phyloP scores from a whole-genome alignment of 139 green algal species.

The Astrephomene gubernaculifera region DNA sequence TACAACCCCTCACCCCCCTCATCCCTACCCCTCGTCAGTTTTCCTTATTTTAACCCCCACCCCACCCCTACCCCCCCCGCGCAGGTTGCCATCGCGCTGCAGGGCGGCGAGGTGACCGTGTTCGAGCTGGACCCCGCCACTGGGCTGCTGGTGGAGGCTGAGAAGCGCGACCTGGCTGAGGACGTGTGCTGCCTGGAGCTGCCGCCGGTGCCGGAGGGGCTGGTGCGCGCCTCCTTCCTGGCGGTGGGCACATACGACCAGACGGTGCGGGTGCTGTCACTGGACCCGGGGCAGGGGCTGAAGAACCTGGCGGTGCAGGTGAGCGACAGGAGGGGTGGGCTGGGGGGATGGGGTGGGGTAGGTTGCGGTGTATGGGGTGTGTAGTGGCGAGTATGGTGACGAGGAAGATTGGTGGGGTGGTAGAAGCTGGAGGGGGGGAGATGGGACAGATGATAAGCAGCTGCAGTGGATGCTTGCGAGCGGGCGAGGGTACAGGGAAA shows the following conservation, averaged over 20 bases:
- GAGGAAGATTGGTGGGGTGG: no score
- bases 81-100: slow-evolving; percentile 84
- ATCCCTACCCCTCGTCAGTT: background rate
- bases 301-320: slow-evolving; percentile 74
- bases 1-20: background rate
- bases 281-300: slow-evolving; percentile 90
- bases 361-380: no score
- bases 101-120: slow-evolving; percentile 93
- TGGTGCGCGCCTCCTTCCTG: slow-evolving; percentile 81
- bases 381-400: no score
- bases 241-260: slow-evolving; percentile 89
- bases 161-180: slow-evolving; percentile 93
- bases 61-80: background rate
- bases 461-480: no score
- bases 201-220: slow-evolving; percentile 72
- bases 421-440: no score
- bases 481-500: no score
- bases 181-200: slow-evolving; percentile 90
- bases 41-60: background rate
- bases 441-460: no score
- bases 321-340: background rate
- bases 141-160: slow-evolving; percentile 91
- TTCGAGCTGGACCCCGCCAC: slow-evolving; percentile 93
- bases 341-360: background rate
- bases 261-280: slow-evolving; percentile 89